These are phyloP conservation scores for Chimonanthus salicifolius DNA, from an alignment of 164 flowering plant genomes.

Conservation along the genomic window DNA sequence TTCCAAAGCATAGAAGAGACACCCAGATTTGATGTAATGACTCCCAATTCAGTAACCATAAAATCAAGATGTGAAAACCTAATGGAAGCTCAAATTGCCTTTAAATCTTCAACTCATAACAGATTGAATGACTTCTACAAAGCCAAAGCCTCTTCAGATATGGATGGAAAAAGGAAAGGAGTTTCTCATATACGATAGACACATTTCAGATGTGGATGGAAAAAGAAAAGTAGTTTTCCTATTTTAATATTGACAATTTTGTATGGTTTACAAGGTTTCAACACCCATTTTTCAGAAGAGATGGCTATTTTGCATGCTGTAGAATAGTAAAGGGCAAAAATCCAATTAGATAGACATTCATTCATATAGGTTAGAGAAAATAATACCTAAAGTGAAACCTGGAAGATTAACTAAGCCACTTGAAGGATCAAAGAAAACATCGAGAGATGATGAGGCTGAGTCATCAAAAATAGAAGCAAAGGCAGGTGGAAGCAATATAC, in stretches of 20 bases:
- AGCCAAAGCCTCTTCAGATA: not conserved
- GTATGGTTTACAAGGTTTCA: not conserved
- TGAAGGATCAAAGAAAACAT: conserved; percentile 94
- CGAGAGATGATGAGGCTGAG: conserved; percentile 91
- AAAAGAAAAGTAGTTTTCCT: too few relatives aligned
- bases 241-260: not conserved
- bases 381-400: conserved; percentile 79
- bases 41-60: not conserved
- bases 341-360: not conserved
- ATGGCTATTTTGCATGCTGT: not conserved
- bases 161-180: not conserved
- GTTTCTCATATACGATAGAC: too few relatives aligned
- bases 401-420: conserved; percentile 62
- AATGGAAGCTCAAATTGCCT: not conserved
- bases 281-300: not conserved
- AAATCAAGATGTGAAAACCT: not conserved
- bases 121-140: not conserved
- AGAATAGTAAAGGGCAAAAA: not conserved
- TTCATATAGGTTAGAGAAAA: conserved; percentile 1
- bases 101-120: not conserved
- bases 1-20: too few relatives aligned
- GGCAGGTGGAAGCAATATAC: conserved; percentile 86
- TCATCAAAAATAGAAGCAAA: conserved; percentile 96
- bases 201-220: too few relatives aligned
- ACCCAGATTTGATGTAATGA: too few relatives aligned